Conservation (phyloP, 2,329 filamentous ascomycete species). For the Samsoniella hepiali region DNA sequence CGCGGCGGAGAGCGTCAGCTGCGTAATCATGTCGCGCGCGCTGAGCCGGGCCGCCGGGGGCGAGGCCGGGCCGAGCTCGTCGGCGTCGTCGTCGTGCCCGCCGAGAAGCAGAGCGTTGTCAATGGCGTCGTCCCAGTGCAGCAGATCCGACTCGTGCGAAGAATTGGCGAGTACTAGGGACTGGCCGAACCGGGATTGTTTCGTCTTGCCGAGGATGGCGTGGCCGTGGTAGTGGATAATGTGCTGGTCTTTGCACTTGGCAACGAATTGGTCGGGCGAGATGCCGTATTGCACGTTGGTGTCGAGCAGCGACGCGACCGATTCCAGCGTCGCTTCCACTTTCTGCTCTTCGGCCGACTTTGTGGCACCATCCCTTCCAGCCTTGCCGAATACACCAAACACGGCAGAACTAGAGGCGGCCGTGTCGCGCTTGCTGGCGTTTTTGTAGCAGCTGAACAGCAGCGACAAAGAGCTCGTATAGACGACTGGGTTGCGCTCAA, state of each 20-base stretch:
- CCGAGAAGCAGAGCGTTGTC: not conserved
- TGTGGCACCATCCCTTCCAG: not conserved
- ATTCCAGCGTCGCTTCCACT: not conserved
- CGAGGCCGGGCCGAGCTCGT: not conserved
- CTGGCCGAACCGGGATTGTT: not conserved
- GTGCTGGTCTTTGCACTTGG: not conserved
- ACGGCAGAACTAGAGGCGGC: not conserved
- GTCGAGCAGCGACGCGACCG: not conserved
- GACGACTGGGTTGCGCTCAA: slow-evolving; percentile 2
- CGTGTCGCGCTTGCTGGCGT: not conserved
- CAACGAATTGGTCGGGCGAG: not conserved
- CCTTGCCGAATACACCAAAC: slow-evolving; percentile 1
- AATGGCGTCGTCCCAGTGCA: slow-evolving; percentile 10
- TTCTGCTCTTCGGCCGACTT: not conserved
- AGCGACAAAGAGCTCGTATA: slow-evolving; percentile 8
- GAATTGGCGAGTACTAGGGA: not conserved
- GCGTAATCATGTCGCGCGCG: slow-evolving; percentile 7
- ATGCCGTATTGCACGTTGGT: not conserved
- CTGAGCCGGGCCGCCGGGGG: not conserved
- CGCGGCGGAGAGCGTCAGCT: not conserved
- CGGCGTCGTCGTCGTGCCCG: not conserved
- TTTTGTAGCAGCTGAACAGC: not conserved
- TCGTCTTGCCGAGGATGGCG: not conserved
- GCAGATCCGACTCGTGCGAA: not conserved
- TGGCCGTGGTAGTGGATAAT: slow-evolving; percentile 11